Conservation (phyloP, 257 asterid species). For the Solanum megistacrolobum region DNA sequence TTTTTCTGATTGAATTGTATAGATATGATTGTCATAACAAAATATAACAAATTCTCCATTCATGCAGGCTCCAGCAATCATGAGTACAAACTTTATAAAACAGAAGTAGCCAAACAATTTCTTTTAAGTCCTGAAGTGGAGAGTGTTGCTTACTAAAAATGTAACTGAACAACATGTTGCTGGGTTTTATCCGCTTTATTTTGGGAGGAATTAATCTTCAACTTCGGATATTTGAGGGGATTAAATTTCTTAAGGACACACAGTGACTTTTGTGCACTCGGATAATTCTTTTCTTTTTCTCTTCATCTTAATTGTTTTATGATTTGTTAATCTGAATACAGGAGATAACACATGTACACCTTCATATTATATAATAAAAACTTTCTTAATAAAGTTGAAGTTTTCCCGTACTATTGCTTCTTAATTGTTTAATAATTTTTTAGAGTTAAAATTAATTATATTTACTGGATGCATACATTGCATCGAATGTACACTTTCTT, state of each 20-base stretch:
- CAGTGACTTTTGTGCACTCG: too few relatives aligned
- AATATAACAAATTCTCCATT: neutral
- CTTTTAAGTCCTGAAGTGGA: neutral
- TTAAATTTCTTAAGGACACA: too few relatives aligned
- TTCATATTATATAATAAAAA: too few relatives aligned
- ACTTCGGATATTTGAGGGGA: accelerated
- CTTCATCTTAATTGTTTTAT: too few relatives aligned
- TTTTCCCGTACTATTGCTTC: neutral
- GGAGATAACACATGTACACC: too few relatives aligned
- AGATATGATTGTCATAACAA: neutral
- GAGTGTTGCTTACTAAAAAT: neutral
- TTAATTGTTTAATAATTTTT: neutral
- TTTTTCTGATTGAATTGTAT: neutral
- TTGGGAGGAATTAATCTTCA: too few relatives aligned
- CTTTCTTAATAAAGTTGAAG: neutral
- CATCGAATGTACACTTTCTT: neutral
- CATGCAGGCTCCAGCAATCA: neutral
- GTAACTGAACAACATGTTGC: neutral
- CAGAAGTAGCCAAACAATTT: neutral
- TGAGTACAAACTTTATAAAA: neutral
- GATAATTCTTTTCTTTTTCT: too few relatives aligned
- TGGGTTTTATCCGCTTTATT: too few relatives aligned
- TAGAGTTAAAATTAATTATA: neutral
- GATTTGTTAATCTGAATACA: too few relatives aligned
- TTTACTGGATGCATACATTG: neutral